Evolutionary conservation across 495 filamentous ascomycete species (phyloP).

Genomic region (Trichoderma asperelloides): DNA sequence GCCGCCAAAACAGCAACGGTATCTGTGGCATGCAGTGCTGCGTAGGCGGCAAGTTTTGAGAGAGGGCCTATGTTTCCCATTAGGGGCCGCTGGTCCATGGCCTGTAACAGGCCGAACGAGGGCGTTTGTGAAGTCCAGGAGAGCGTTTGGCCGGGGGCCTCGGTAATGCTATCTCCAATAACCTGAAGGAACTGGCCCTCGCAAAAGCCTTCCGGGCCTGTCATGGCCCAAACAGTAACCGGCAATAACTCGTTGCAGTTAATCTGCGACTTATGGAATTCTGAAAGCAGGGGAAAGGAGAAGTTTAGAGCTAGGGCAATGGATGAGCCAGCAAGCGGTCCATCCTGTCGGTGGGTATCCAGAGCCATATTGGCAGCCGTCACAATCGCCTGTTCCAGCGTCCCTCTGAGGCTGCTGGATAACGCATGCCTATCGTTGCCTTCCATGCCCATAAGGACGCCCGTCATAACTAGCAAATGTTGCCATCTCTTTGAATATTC

Average conservation of each 20-base stretch:
- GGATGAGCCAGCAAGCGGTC: constrained; percentile 47
- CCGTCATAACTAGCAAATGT: constrained; percentile 72
- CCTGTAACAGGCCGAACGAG: constrained; percentile 48
- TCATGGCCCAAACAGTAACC: constrained; percentile 56
- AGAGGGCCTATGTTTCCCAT: constrained; percentile 70
- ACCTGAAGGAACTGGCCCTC: constrained; percentile 72
- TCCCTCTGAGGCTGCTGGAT: constrained; percentile 52
- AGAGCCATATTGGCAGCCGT: constrained; percentile 73
- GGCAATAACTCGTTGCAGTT: constrained; percentile 73
- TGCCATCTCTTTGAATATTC: constrained; percentile 80
- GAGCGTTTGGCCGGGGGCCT: constrained; percentile 55
- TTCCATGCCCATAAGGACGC: constrained; percentile 76
- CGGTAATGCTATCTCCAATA: constrained; percentile 66
- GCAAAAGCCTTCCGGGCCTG: constrained; percentile 64
- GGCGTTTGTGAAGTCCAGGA: constrained; percentile 54
- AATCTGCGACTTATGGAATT: constrained; percentile 43
- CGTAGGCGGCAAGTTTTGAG: constrained; percentile 65
- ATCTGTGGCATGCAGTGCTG: constrained; percentile 57
- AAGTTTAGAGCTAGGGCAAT: constrained; percentile 70
- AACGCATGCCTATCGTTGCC: constrained; percentile 55
- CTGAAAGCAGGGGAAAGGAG: constrained; percentile 64
- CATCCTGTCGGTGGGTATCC: constrained; percentile 35
- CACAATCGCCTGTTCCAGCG: constrained; percentile 66
- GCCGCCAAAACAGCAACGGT: constrained; percentile 51
- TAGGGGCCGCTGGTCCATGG: constrained; percentile 57